phyloP scores from a whole-genome alignment of 164 flowering plant species.

The Stephania cephalantha region DNA sequence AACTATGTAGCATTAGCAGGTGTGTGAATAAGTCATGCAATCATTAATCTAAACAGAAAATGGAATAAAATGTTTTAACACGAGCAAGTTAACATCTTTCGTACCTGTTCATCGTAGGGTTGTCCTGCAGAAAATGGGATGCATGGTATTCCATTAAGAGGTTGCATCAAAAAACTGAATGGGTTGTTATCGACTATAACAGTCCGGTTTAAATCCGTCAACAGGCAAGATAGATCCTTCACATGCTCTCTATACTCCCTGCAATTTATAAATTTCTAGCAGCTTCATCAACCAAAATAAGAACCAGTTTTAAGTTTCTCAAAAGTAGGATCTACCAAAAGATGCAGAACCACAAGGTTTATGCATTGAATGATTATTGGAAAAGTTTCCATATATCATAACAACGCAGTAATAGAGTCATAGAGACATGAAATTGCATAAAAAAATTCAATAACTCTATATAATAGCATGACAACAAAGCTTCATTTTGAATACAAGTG shows the following conservation, averaged over 20 bases:
- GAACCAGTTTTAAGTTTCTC: background rate
- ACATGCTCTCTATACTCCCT: constrained; percentile 93
- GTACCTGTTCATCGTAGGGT: constrained; percentile 87
- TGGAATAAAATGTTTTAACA: background rate
- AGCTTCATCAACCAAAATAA: background rate
- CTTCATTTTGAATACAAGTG: background rate
- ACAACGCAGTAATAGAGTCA: too few relatives aligned
- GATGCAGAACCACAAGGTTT: too few relatives aligned
- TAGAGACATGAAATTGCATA: background rate
- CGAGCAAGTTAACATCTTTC: background rate
- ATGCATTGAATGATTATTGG: too few relatives aligned
- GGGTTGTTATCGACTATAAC: constrained; percentile 96
- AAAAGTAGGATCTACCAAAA: too few relatives aligned
- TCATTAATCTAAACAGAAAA: too few relatives aligned
- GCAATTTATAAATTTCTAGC: background rate
- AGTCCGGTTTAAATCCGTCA: constrained; percentile 63
- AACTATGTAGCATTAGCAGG: too few relatives aligned
- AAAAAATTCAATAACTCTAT: background rate
- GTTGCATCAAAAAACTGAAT: constrained; percentile 94
- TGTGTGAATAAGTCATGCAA: too few relatives aligned
- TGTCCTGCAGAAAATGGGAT: constrained; percentile 86
- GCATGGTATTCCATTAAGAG: constrained; percentile 90
- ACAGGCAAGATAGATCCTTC: constrained; percentile 72
- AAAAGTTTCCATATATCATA: too few relatives aligned
- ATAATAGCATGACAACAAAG: background rate